A percentile compares a stretch with the other conserved stretches of the same genome.
phyloP scores from a whole-genome alignment of 441 rosid species.

The Pelargonium fulgidum region DNA sequence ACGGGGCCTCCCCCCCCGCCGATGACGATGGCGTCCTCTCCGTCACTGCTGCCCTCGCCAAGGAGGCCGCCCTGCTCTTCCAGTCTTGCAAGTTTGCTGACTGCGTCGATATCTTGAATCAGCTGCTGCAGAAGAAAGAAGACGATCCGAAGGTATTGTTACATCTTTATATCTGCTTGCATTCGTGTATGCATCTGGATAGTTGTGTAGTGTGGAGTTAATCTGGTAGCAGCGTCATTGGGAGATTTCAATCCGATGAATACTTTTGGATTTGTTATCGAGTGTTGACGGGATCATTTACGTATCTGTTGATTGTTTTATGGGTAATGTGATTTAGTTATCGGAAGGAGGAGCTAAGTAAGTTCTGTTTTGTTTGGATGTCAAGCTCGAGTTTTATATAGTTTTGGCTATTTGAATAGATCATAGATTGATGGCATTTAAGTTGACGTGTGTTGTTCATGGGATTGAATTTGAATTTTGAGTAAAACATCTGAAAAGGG shows the following conservation, averaged over 20 bases:
- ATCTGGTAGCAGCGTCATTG: slow-evolving; percentile 1
- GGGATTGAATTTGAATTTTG: no score
- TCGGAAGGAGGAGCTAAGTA: no score
- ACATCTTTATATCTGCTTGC: neutral
- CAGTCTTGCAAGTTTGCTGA: slow-evolving; percentile 65
- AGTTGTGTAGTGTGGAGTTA: neutral
- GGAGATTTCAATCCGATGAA: no score
- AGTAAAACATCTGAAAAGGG: no score
- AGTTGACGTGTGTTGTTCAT: no score
- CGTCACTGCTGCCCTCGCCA: slow-evolving; percentile 52
- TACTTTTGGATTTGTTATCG: neutral
- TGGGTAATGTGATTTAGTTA: no score
- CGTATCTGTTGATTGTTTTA: neutral
- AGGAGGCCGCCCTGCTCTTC: slow-evolving; percentile 59
- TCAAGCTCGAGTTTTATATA: no score
- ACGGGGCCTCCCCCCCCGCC: slow-evolving; percentile 25
- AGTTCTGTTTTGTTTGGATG: no score
- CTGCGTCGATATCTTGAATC: slow-evolving; percentile 59
- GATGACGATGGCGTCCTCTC: slow-evolving; percentile 58
- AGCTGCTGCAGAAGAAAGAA: slow-evolving; percentile 55
- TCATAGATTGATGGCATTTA: no score
- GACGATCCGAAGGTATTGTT: slow-evolving; percentile 74
- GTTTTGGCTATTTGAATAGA: no score
- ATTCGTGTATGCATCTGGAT: neutral
- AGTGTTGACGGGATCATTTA: neutral